Conservation (phyloP, 2,329 filamentous ascomycete species). For the Cercospora sp. region DNA sequence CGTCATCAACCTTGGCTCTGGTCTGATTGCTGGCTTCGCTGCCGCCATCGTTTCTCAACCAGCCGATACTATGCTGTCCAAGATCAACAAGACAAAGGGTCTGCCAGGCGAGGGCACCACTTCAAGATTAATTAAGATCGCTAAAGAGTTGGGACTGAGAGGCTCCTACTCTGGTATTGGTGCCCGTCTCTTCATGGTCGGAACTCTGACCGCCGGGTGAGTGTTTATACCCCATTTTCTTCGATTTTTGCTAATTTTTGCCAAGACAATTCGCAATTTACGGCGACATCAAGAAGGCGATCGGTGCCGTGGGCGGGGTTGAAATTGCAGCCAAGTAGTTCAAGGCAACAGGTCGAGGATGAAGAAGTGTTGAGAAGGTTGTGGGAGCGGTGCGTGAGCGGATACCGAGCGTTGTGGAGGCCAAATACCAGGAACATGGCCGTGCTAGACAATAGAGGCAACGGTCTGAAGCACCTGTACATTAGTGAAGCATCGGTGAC, state of each 20-base stretch:
- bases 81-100: constrained; percentile 95
- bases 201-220: constrained; percentile 72
- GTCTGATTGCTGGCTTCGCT: constrained; percentile 83
- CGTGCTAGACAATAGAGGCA: not conserved
- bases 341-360: no score
- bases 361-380: no score
- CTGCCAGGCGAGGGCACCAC: constrained; percentile 80
- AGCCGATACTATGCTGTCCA: constrained; percentile 89
- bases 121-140: constrained; percentile 82
- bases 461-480: not conserved
- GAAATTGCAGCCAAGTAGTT: constrained; percentile 55
- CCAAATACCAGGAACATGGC: not conserved
- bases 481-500: not conserved
- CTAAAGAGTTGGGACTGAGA: constrained; percentile 73
- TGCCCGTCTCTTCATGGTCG: constrained; percentile 74
- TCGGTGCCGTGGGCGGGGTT: constrained; percentile 73
- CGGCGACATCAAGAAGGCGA: constrained; percentile 33
- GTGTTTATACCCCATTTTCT: not conserved
- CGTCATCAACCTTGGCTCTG: constrained; percentile 78
- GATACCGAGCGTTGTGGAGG: not conserved
- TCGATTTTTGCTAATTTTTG: not conserved
- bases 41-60: constrained; percentile 85
- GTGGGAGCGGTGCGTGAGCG: no score
- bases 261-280: no score
- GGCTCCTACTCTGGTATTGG: constrained; percentile 80